phyloP scores from a whole-genome alignment of 2,329 filamentous ascomycete genomes.

The Penicillium brasilianum region DNA sequence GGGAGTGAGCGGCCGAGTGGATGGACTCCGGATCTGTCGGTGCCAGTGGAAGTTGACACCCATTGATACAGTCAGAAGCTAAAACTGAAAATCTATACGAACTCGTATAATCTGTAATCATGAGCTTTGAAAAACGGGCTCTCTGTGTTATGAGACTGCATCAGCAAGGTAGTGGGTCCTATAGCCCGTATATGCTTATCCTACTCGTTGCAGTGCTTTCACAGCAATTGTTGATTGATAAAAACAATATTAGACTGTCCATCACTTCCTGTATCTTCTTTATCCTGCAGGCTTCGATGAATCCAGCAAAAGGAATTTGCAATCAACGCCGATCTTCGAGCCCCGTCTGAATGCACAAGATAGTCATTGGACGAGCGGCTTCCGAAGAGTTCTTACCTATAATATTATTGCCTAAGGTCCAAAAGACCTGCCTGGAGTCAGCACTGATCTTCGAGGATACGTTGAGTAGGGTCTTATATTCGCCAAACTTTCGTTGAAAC shows the following conservation, averaged over 20 bases:
- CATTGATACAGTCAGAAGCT: slow-evolving; percentile 34
- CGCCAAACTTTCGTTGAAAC: neutral
- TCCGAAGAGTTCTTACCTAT: neutral
- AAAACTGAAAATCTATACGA: neutral
- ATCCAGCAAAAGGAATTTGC: neutral
- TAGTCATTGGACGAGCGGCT: neutral
- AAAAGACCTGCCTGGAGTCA: neutral
- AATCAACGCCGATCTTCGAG: neutral
- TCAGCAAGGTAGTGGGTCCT: neutral
- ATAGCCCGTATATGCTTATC: too few species aligned
- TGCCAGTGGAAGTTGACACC: slow-evolving; percentile 46
- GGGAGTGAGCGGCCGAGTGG: slow-evolving; percentile 88
- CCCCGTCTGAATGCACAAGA: neutral
- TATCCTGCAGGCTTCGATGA: neutral
- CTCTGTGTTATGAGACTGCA: neutral
- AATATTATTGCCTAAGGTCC: neutral
- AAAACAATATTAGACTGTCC: neutral
- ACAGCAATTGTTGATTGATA: neutral
- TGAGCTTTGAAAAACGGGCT: too few species aligned
- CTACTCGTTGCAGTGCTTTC: too few species aligned
- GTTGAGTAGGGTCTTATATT: neutral
- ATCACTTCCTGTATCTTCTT: neutral
- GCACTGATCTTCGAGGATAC: neutral
- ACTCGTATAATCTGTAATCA: too few species aligned
- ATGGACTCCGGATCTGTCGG: slow-evolving; percentile 80